Evolutionary conservation across 768 basidiomycete genomes (phyloP), one percentile per base, ranked within the genome.

Genomic region (Macrolepiota dolichaula): DNA sequence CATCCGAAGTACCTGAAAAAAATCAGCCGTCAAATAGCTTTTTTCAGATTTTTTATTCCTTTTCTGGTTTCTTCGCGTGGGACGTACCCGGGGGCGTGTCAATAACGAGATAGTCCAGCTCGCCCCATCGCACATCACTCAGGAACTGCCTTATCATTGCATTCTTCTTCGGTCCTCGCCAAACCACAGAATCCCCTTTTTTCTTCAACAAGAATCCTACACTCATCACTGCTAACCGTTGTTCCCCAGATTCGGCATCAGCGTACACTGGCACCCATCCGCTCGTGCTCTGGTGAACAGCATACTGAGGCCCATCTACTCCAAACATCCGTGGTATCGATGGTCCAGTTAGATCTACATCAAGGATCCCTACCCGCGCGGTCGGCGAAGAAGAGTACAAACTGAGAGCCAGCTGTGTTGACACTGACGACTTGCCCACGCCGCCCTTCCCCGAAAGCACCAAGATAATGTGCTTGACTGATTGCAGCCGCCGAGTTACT

Each of bases 251-350:
- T 22, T 80, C 71, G 15, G 87, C 89, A 73, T 99, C 96, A 2
- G 92, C 94, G 70, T 95, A 98, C 2, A 98, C 96, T 0, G 97
- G 97, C 1, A 98, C 95, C 97, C 97, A 98, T 9, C 96, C 97
- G 67, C 88, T 89, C 60, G 89, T 94, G 69, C 93, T 94, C 71
- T 97, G 95, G 69, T 97, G 92, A 35, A 97, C 94, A 1, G 86
- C 85, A 59, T 89, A 85, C 38, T 55, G 44, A 17, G 59, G 59
- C 0, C 88, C 89, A 68, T 96, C 94, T 5, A 96, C 77, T 7
- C 94, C 94, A 58, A 97, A 83, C 94, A 97, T 96, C 44, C 95
- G 89, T 12, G 95, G 96, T 67, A 97, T 88, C 12, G 95, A 97
- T 6, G 95, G 94, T 0, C 95, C 95, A 0, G 94, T 97, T 50